These are phyloP conservation scores for Cryptococcus neoformans DNA, from an alignment of 1,284 basidiomycete species.

Conservation along the genomic window DNA sequence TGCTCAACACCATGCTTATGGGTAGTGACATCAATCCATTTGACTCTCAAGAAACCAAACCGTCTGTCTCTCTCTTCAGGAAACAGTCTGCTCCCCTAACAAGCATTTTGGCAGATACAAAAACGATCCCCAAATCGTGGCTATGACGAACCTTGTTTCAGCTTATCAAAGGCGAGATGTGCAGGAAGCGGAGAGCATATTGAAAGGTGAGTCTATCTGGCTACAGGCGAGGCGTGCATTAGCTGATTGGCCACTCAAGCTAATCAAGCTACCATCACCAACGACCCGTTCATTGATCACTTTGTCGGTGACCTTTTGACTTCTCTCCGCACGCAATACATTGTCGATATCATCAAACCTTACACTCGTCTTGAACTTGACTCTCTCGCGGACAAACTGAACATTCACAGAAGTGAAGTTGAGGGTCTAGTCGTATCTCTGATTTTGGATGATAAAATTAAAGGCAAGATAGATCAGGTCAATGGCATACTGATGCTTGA, in stretches of 20 bases:
- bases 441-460: constrained; percentile 91
- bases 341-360: constrained; percentile 96
- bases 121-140: constrained; percentile 91
- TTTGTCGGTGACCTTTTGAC: constrained; percentile 86
- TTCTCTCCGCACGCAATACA: constrained; percentile 85
- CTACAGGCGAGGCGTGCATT: not conserved
- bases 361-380: constrained; percentile 89
- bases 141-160: constrained; percentile 95
- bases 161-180: constrained; percentile 97
- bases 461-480: constrained; percentile 94
- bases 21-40: constrained; percentile 99
- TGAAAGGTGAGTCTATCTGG: constrained; percentile 60
- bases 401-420: constrained; percentile 80
- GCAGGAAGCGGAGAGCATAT: constrained; percentile 90
- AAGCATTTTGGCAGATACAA: constrained; percentile 66
- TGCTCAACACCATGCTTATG: constrained; percentile 97
- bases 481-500: constrained; percentile 87
- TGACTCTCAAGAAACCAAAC: constrained; percentile 99
- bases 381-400: constrained; percentile 93
- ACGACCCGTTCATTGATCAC: constrained; percentile 84
- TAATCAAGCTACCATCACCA: constrained; percentile 90
- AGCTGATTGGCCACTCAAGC: constrained; percentile 54
- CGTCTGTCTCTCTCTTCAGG: constrained; percentile 55
- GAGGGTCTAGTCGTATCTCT: constrained; percentile 90
- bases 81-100: not conserved